phyloP scores from a whole-genome alignment of 306 rosid species.

The Acacia acuminata region DNA sequence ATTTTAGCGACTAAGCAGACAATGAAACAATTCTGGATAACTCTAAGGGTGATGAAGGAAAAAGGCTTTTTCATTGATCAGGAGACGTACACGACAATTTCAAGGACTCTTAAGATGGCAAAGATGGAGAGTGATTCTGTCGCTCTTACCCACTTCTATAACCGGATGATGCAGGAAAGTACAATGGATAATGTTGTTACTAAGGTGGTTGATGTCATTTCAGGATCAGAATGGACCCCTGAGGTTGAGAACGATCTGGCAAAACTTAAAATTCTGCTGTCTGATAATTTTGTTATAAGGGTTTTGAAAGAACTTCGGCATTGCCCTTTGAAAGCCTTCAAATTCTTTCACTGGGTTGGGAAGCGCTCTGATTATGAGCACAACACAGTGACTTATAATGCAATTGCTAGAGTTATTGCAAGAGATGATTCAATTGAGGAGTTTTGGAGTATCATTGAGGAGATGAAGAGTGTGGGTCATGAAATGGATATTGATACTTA shows the following conservation, averaged over 20 bases:
- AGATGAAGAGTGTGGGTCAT: slow-evolving; percentile 60
- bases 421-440: slow-evolving; percentile 54
- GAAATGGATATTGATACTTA: slow-evolving; percentile 82
- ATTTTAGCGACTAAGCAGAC: slow-evolving; percentile 50
- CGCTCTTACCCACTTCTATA: slow-evolving; percentile 52
- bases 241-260: slow-evolving; percentile 51
- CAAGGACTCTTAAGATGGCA: slow-evolving; percentile 36
- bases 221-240: slow-evolving; percentile 58
- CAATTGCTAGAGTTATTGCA: slow-evolving; percentile 63
- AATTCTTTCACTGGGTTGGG: slow-evolving; percentile 72
- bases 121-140: slow-evolving; percentile 57
- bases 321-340: slow-evolving; percentile 52
- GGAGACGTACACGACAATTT: slow-evolving; percentile 51
- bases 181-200: slow-evolving; percentile 51
- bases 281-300: slow-evolving; percentile 61
- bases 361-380: slow-evolving; percentile 51
- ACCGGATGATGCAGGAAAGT: slow-evolving; percentile 60
- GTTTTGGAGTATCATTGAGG: slow-evolving; percentile 75
- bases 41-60: slow-evolving; percentile 59
- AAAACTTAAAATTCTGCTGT: slow-evolving; percentile 42
- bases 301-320: slow-evolving; percentile 64
- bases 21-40: slow-evolving; percentile 69
- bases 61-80: slow-evolving; percentile 66
- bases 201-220: slow-evolving; percentile 58
- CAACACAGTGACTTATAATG: slow-evolving; percentile 69